Conservation (phyloP, 805 yeast genomes). For the Metschnikowia baotianmanensis region DNA sequence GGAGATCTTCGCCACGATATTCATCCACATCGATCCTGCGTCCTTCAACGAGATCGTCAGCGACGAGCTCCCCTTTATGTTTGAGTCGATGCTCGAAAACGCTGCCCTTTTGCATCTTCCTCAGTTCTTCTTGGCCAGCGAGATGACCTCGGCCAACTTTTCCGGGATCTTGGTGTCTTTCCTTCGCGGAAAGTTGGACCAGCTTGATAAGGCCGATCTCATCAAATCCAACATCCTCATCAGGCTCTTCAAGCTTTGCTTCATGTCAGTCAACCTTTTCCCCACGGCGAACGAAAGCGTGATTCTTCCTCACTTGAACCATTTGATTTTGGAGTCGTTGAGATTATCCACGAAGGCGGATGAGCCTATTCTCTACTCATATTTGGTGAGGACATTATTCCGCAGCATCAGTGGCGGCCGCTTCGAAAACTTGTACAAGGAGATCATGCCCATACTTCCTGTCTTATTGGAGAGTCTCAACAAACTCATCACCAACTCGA, state of each 20-base stretch:
- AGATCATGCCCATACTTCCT: slow-evolving; percentile 87
- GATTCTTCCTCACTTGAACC: slow-evolving; percentile 81
- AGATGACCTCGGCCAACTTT: slow-evolving; percentile 89
- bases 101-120: slow-evolving; percentile 88
- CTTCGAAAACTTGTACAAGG: slow-evolving; percentile 88
- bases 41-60: slow-evolving; percentile 91
- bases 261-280: slow-evolving; percentile 92
- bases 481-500: slow-evolving; percentile 75
- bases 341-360: slow-evolving; percentile 78
- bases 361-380: slow-evolving; percentile 88
- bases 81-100: slow-evolving; percentile 75
- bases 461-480: slow-evolving; percentile 83
- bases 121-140: slow-evolving; percentile 90
- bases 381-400: slow-evolving; percentile 82
- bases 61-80: slow-evolving; percentile 73
- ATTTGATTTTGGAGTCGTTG: slow-evolving; percentile 76
- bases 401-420: slow-evolving; percentile 97
- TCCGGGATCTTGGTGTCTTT: slow-evolving; percentile 80
- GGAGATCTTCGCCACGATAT: slow-evolving; percentile 93
- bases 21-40: slow-evolving; percentile 91
- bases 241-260: slow-evolving; percentile 84
- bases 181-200: slow-evolving; percentile 67
- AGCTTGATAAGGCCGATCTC: slow-evolving; percentile 77
- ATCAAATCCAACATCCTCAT: slow-evolving; percentile 77
- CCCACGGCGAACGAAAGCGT: slow-evolving; percentile 87